Conservation (phyloP, 192 early-diverging fungal genomes). For the Rhizoclosmatium globosum region DNA sequence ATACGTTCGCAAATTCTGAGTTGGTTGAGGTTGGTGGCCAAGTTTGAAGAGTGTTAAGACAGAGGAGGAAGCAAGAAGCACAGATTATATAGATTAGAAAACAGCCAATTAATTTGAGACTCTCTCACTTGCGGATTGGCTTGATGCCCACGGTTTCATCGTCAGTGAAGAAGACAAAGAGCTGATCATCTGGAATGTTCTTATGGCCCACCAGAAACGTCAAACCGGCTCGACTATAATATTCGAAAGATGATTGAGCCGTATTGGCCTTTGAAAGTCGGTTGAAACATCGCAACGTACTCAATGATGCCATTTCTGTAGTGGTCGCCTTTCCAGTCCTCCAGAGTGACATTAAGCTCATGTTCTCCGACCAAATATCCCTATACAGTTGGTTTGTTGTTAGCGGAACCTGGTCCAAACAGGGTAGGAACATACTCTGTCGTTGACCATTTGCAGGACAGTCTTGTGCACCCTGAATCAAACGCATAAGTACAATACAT, state of each 20-base stretch:
- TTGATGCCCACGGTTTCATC: slow-evolving; percentile 89
- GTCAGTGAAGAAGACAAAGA: slow-evolving; percentile 93
- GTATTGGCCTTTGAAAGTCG: neutral
- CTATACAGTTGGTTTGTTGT: slow-evolving; percentile 43
- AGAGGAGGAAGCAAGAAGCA: too few species aligned
- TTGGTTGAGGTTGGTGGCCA: neutral
- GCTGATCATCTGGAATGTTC: slow-evolving; percentile 74
- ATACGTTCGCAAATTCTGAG: slow-evolving; percentile 74
- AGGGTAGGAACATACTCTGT: slow-evolving; percentile 65
- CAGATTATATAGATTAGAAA: too few species aligned
- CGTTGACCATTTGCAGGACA: slow-evolving; percentile 86
- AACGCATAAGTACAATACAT: too few species aligned
- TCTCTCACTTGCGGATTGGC: slow-evolving; percentile 78
- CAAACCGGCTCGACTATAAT: slow-evolving; percentile 71
- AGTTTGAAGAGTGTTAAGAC: neutral
- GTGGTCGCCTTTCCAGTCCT: slow-evolving; percentile 76
- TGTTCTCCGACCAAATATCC: slow-evolving; percentile 83
- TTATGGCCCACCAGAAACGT: slow-evolving; percentile 81
- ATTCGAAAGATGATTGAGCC: neutral
- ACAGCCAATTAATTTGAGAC: neutral
- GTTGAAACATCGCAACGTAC: slow-evolving; percentile 49
- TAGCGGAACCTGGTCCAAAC: neutral
- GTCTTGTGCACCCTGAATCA: slow-evolving; percentile 80
- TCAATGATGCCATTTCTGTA: slow-evolving; percentile 78
- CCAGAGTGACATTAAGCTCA: slow-evolving; percentile 86